Evolutionary conservation across 768 basidiomycete genomes (phyloP), one percentile per base, ranked within the genome.

Genomic region (Podaxis rugospora): DNA sequence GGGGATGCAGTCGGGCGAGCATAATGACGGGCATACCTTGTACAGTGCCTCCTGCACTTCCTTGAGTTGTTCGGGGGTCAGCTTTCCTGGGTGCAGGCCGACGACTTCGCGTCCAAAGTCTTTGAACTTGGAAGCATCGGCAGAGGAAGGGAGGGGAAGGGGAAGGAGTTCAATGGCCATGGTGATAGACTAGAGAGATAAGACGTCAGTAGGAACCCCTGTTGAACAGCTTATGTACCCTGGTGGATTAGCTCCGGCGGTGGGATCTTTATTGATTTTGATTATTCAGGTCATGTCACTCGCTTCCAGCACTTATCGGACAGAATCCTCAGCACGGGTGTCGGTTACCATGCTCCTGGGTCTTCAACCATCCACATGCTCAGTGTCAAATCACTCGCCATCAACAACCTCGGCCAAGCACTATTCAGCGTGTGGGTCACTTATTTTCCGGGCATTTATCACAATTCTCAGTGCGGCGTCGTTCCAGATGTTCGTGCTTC

Each of bases 21-120:
- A 16, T 2, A 18, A 16, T 50, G 52, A 57, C 35, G 47, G 47
- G 69, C 71, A 37, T 51, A 90, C 92, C 83, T 90, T 85, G 80
- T 94, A 94, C 58, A 95, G 74, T 7, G 86, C 82, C 28, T 86
- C 74, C 64, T 83, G 74, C 62, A 94, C 77, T 73, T 90, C 80
- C 47, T 80, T 71, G 67, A 90, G 86, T 69, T 91, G 76, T 47
- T 80, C 81, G 5, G 79, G 73, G 1, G 82, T 78, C 44, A 92
- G 78, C n/a, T 73, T 74, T 0, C 82, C 87, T 0, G 90, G 90
- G 67, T 88, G 73, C 54, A 89, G 78, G 21, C 88, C 90, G 62
- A 79, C 80, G 42, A 94, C 90, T 70, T 89, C 80, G 25, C 86
- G 78, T 0, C 92, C 93, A 73, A 94, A 92, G 61, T 85, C 74